These are phyloP conservation scores for Exutisphaerella laricina DNA, from an alignment of 2,329 filamentous ascomycete species.

Conservation along the genomic window DNA sequence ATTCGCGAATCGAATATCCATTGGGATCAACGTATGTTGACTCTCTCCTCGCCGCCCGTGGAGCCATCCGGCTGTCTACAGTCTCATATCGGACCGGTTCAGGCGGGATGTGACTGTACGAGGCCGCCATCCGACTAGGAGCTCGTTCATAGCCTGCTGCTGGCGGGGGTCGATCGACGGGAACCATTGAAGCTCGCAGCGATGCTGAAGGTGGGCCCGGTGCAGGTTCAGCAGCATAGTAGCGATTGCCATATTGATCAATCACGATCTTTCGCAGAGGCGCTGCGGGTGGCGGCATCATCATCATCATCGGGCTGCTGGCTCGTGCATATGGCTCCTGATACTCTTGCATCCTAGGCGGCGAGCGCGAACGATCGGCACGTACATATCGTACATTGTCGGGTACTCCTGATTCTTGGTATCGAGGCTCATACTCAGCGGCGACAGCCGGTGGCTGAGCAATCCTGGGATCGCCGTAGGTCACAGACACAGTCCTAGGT, in stretches of 20 bases:
- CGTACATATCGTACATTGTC: conserved; percentile 34
- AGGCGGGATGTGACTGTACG: conserved; percentile 18
- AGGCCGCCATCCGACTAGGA: conserved; percentile 42
- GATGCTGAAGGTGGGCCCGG: conserved; percentile 20
- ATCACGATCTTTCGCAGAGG: conserved; percentile 60
- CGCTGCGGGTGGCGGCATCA: conserved; percentile 43
- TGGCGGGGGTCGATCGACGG: conserved; percentile 27
- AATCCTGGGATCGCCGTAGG: conserved; percentile 36
- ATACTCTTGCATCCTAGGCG: conserved; percentile 28
- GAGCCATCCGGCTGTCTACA: conserved; percentile 30
- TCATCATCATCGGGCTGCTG: conserved; percentile 36
- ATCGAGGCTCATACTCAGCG: conserved; percentile 24
- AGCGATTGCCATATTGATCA: conserved; percentile 78
- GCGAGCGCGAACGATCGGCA: conserved; percentile 39
- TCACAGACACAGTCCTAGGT: conserved; percentile 39
- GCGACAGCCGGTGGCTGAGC: conserved; percentile 23
- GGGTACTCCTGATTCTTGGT: conserved; percentile 35
- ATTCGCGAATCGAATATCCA: conserved; percentile 23
- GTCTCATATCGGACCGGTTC: conserved; percentile 44
- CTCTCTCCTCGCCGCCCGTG: conserved; percentile 24
- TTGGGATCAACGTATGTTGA: conserved; percentile 28
- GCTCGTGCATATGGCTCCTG: conserved; percentile 34
- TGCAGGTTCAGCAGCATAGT: conserved; percentile 51
- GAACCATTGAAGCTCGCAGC: conserved; percentile 50
- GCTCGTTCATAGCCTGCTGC: conserved; percentile 56